A percentile compares a stretch with the other conserved stretches of the same genome.
Evolutionary conservation across 352 stramenopile species (phyloP).

Genomic region (Globisporangium middletonii): DNA sequence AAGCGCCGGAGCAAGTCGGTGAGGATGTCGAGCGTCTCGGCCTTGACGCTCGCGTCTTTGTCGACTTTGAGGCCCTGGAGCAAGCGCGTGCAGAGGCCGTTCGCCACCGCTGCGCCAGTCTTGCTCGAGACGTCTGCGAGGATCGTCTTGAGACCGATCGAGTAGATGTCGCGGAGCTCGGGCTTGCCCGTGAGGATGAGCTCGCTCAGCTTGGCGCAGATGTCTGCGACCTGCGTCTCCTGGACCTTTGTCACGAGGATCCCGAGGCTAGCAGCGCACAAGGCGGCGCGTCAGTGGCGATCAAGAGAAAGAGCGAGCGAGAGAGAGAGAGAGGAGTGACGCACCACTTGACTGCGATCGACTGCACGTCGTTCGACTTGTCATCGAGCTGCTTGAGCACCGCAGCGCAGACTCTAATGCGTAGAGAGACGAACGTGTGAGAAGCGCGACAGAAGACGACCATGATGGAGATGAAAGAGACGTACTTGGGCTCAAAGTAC

Average conservation of each 20-base stretch:
- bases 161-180: constrained; percentile 98
- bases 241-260: constrained; percentile 97
- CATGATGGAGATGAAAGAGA: constrained; percentile 1
- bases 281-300: background rate
- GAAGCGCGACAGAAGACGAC: background rate
- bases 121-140: constrained; percentile 90
- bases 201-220: constrained; percentile 95
- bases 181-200: constrained; percentile 95
- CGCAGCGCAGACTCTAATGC: constrained; percentile 88
- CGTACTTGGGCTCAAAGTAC: constrained; percentile 82
- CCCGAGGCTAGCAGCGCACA: constrained; percentile 38
- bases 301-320: background rate
- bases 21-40: constrained; percentile 96
- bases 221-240: constrained; percentile 93
- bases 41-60: constrained; percentile 78
- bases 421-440: background rate
- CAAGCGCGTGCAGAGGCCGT: constrained; percentile 57
- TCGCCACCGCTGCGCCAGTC: constrained; percentile 86
- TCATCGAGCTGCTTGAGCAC: constrained; percentile 97
- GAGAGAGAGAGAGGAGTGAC: background rate
- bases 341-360: constrained; percentile 86
- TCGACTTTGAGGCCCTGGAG: constrained; percentile 59
- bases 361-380: constrained; percentile 98
- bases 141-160: constrained; percentile 98
- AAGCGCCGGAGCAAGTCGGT: constrained; percentile 96